Evolutionary conservation across 2,329 filamentous ascomycete genomes (phyloP), one percentile per base, ranked within the genome.

Genomic region (Pseudogymnoascus sp.): DNA sequence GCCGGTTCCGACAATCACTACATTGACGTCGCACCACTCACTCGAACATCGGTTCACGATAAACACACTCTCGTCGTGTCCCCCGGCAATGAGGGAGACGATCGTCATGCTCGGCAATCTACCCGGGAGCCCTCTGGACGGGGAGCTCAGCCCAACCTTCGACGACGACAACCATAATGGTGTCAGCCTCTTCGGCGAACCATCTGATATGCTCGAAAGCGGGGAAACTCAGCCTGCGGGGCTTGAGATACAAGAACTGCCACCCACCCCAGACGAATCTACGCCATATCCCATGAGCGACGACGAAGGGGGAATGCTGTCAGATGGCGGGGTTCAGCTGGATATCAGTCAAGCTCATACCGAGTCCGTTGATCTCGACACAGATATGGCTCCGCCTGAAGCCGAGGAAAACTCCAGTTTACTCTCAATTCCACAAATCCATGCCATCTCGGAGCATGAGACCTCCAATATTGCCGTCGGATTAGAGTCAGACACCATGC

Each of bases 121-220:
- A 34, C 28, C 49, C 16, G 49, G 49, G 28, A 56, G 49, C 49
- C 16, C 49, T 56, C 28, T 34, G 49, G 49, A 34, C 9, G 49
- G 49, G 49, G 49, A 56, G 49, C 49, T 56, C n/a, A 56, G 49
- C 49, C 49, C 49, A 18, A 56, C 49, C 49, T 34, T 56, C 25
- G 49, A 56, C 49, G 49, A 56, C 49, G 49, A 56, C 49, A 56
- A 56, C 49, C 49, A 56, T 56, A 56, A 56, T 56, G 49, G 49
- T 56, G 49, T 56, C 28, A 56, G 49, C 11, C 4, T 56, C 28
- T 34, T 56, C 28, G 28, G 9, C 4, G 49, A 21, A 56, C 49
- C 49, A 56, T 34, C 49, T 18, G 28, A 56, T 56, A 56, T 56
- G 49, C 11, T 56, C 49, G 49, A 56, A 56, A 56, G 49, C 49